A percentile compares a stretch with the other conserved stretches of the same genome.
Conservation (phyloP, 345 rosid species). For the Erucastrum elatum region DNA sequence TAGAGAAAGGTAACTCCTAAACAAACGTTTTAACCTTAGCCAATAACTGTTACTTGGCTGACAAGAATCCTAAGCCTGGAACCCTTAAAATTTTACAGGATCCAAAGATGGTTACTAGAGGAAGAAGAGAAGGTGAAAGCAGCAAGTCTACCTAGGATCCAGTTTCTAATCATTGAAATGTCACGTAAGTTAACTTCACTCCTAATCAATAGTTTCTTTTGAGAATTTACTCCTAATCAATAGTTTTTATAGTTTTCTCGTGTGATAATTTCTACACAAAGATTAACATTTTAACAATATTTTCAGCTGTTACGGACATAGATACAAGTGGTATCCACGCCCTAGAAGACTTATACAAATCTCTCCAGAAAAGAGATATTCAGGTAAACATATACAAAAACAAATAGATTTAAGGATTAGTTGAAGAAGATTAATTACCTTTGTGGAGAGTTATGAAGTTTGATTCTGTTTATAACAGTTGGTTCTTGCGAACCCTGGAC, state of each 20-base stretch:
- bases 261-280: neutral
- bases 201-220: neutral
- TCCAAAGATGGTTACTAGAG: slow-evolving; percentile 77
- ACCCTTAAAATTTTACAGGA: slow-evolving; percentile 45
- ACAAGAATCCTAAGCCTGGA: neutral
- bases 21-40: neutral
- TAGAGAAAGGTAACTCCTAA: slow-evolving; percentile 67
- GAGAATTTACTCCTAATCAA: too few relatives aligned
- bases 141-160: slow-evolving; percentile 43
- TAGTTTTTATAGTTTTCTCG: too few relatives aligned
- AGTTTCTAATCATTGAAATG: slow-evolving; percentile 78
- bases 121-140: slow-evolving; percentile 66
- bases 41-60: slow-evolving; percentile 10
- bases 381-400: slow-evolving; percentile 50
- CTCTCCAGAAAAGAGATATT: slow-evolving; percentile 67
- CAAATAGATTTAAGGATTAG: neutral
- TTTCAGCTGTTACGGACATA: slow-evolving; percentile 80
- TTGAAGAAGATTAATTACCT: slow-evolving; percentile 15
- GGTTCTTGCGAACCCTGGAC: slow-evolving; percentile 84
- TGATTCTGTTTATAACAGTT: slow-evolving; percentile 47
- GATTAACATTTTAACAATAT: neutral
- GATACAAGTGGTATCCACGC: slow-evolving; percentile 94
- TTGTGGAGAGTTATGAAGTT: neutral
- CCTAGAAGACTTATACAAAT: slow-evolving; percentile 62
- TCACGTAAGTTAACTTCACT: slow-evolving; percentile 59